Percentiles rank a stretch among this genome's conserved stretches.
Evolutionary conservation across 2,329 filamentous ascomycete genomes (phyloP).

Genomic region (Capronia americana): DNA sequence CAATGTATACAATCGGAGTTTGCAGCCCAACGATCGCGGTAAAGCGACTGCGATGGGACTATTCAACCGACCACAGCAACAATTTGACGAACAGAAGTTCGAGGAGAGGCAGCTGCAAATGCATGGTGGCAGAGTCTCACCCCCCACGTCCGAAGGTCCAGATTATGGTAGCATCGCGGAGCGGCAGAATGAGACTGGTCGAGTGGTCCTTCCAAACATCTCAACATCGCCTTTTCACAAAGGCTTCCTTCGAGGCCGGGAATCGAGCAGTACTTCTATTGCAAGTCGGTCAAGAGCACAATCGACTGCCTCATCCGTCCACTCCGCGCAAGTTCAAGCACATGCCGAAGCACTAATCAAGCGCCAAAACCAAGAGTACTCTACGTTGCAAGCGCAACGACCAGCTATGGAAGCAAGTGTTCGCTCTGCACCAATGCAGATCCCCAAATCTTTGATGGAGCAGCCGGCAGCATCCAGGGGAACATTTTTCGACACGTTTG

Average conservation of each 20-base stretch:
- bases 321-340: slow-evolving; percentile 33
- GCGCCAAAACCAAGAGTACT: slow-evolving; percentile 38
- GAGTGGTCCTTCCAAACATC: slow-evolving; percentile 12
- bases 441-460: slow-evolving; percentile 11
- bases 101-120: slow-evolving; percentile 81
- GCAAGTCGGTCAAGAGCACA: slow-evolving; percentile 28
- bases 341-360: slow-evolving; percentile 38
- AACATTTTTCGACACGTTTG: slow-evolving; percentile 37
- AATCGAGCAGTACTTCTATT: slow-evolving; percentile 12
- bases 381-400: slow-evolving; percentile 27
- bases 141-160: slow-evolving; percentile 44
- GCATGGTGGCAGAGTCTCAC: slow-evolving; percentile 74
- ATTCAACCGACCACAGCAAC: slow-evolving; percentile 74
- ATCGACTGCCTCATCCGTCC: slow-evolving; percentile 32
- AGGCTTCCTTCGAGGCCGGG: slow-evolving; percentile 11
- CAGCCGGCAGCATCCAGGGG: slow-evolving; percentile 32
- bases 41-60: slow-evolving; percentile 78
- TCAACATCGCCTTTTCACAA: slow-evolving; percentile 22
- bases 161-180: slow-evolving; percentile 36
- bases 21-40: slow-evolving; percentile 77
- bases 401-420: slow-evolving; percentile 1
- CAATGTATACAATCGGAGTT: slow-evolving; percentile 63
- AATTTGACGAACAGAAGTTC: slow-evolving; percentile 86
- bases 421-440: background rate
- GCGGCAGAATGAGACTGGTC: slow-evolving; percentile 31